Evolutionary conservation across 805 yeast species (phyloP), one percentile per base, ranked within the genome.

Genomic region (Saturnispora mendoncae): DNA sequence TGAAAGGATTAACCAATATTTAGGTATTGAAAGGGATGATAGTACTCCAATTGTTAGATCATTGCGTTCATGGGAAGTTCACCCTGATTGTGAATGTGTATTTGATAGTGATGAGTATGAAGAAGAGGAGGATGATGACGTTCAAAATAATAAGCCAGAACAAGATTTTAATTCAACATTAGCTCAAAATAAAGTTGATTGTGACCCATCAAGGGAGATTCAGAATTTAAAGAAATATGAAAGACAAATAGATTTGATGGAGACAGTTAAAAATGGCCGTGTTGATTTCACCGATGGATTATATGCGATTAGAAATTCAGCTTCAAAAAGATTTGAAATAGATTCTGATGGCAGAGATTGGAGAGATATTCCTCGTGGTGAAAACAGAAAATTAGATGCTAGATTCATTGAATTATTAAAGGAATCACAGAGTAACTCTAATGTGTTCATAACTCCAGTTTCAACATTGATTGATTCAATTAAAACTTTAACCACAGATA

Each of bases 361-460:
- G 84, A 62, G 86, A 50, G 87, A 80, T 56, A 65, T 78, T 10
- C 81, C 84, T 3, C 61, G 86, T 38, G 84, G 76, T 3, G 64
- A 64, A 1, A 81, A 81, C 52, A 57, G 61, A 10, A 57, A 61
- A 28, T 61, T 65, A 36, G 50, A 58, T 3, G 46, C 52, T 8
- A 50, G 50, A 3, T 61, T 60, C 42, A 29, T 48, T 12, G 38
- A 49, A 6, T 41, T 56, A 12, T 37, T 61, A 15, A 44, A 53
- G 24, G 25, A 39, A 15, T 56, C 61, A 4, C 51, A 48, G 8
- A 44, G 31, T 6, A 52, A 56, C 31, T 38, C 49, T 6, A 39
- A 35, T 12, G 40, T 53, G 1, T 58, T 60, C 39, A 42, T 55
- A 3, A 54, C 57, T 2, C 51, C 55, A 2, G 56, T 63, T 51